Percentiles rank a stretch among this genome's conserved stretches.
phyloP scores from a whole-genome alignment of 2,329 filamentous ascomycete genomes.

The Madurella fahalii region DNA sequence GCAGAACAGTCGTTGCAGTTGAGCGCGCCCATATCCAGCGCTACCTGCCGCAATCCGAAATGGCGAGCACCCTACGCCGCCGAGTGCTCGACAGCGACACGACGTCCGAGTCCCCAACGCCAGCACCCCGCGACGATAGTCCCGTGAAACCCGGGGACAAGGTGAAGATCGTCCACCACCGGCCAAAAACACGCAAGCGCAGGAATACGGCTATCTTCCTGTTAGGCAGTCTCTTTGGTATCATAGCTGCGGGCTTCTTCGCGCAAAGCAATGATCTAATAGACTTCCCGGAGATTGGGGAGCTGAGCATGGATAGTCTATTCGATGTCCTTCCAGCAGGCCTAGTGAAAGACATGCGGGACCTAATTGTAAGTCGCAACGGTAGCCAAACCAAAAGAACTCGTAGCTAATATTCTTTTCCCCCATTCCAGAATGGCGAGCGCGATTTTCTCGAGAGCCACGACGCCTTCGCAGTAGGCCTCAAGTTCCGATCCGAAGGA shows the following conservation, averaged over 20 bases:
- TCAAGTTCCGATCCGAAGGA: conserved; percentile 77
- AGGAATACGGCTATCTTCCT: conserved; percentile 79
- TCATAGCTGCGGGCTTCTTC: conserved; percentile 85
- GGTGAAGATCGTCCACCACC: conserved; percentile 43
- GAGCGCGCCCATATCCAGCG: neutral
- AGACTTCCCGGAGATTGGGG: conserved; percentile 65
- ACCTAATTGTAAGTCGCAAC: conserved; percentile 64
- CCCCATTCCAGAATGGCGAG: conserved; percentile 64
- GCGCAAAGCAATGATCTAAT: conserved; percentile 87
- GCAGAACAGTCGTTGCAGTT: neutral
- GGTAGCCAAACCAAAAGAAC: neutral
- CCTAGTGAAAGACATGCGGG: conserved; percentile 78
- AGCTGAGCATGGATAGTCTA: conserved; percentile 78
- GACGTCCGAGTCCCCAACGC: conserved; percentile 27
- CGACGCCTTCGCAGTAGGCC: conserved; percentile 87
- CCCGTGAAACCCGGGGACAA: conserved; percentile 32
- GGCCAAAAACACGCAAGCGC: conserved; percentile 60
- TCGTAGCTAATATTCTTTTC: conserved; percentile 5
- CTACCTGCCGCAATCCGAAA: conserved; percentile 2
- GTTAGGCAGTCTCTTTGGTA: conserved; percentile 83
- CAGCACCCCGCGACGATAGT: conserved; percentile 34
- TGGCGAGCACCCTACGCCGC: conserved; percentile 29
- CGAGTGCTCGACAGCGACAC: conserved; percentile 24
- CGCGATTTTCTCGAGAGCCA: conserved; percentile 79
- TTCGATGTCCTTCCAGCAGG: conserved; percentile 85